These are phyloP conservation scores for Neurospora sublineolata DNA, from an alignment of 495 filamentous ascomycete species.

Conservation along the genomic window DNA sequence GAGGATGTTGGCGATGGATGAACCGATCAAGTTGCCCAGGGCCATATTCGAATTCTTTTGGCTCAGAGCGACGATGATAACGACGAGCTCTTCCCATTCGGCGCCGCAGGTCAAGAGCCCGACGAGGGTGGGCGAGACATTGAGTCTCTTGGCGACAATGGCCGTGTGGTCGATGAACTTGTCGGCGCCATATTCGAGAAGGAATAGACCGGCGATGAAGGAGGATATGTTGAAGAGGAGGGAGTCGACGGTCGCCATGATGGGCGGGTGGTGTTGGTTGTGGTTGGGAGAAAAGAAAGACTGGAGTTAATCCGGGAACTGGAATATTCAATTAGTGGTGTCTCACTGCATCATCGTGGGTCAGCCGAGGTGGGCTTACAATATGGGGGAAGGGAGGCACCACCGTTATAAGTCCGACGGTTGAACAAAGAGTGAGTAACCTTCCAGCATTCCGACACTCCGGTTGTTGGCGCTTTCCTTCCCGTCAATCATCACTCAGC, in stretches of 20 bases:
- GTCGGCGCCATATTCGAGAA: constrained; percentile 36
- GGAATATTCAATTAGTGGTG: background rate
- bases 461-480: background rate
- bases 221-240: constrained; percentile 24
- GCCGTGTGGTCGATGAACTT: constrained; percentile 44
- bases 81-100: constrained; percentile 50
- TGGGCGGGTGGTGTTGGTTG: background rate
- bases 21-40: constrained; percentile 45
- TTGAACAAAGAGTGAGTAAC: background rate
- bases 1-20: constrained; percentile 45
- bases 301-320: background rate
- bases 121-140: constrained; percentile 38
- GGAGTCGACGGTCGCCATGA: constrained; percentile 13
- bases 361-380: background rate
- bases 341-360: background rate
- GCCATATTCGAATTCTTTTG: constrained; percentile 38
- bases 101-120: constrained; percentile 43
- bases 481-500: background rate
- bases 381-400: background rate
- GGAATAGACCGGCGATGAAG: constrained; percentile 29
- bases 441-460: background rate
- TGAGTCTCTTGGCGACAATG: constrained; percentile 33
- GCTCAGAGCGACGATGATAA: constrained; percentile 37
- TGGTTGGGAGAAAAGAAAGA: background rate
- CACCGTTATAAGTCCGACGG: background rate